Evolutionary conservation across 2,329 filamentous ascomycete species (phyloP).

Genomic region (Neodidymelliopsis sp.): DNA sequence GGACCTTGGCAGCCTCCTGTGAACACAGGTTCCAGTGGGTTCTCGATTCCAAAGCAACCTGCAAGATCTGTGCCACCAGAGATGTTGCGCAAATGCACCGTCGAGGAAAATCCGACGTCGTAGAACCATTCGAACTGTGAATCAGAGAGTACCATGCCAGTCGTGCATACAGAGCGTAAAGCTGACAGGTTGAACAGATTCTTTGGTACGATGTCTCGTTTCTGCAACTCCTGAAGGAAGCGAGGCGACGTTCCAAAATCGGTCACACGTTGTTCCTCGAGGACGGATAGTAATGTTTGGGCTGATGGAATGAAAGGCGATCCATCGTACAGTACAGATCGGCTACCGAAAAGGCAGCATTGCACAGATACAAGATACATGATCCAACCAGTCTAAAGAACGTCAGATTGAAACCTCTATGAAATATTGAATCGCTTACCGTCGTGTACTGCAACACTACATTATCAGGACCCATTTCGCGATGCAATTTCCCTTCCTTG

Average conservation of each 20-base stretch:
- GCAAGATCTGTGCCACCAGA: constrained; percentile 81
- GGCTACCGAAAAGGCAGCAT: constrained; percentile 66
- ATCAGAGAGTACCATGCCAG: constrained; percentile 82
- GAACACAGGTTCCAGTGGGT: constrained; percentile 73
- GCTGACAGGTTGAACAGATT: constrained; percentile 68
- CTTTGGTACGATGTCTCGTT: constrained; percentile 67
- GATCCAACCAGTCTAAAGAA: constrained; percentile 68
- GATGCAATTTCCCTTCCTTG: constrained; percentile 69
- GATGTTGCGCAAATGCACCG: constrained; percentile 75
- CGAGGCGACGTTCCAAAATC: constrained; percentile 78
- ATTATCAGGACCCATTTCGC: constrained; percentile 53
- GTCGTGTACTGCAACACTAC: constrained; percentile 66
- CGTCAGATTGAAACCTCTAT: background rate
- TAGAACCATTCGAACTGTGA: constrained; percentile 83
- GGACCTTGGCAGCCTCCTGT: constrained; percentile 64
- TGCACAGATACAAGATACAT: constrained; percentile 77
- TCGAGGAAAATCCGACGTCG: constrained; percentile 71
- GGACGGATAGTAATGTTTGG: constrained; percentile 67
- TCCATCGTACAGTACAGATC: constrained; percentile 79
- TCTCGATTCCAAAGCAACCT: constrained; percentile 69
- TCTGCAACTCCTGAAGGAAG: constrained; percentile 77
- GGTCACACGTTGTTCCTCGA: constrained; percentile 71
- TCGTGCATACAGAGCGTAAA: constrained; percentile 70
- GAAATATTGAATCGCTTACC: constrained; percentile 29
- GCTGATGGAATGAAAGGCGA: constrained; percentile 78